phyloP scores from a whole-genome alignment of 331 rosid genomes.

The Quercus phellos region DNA sequence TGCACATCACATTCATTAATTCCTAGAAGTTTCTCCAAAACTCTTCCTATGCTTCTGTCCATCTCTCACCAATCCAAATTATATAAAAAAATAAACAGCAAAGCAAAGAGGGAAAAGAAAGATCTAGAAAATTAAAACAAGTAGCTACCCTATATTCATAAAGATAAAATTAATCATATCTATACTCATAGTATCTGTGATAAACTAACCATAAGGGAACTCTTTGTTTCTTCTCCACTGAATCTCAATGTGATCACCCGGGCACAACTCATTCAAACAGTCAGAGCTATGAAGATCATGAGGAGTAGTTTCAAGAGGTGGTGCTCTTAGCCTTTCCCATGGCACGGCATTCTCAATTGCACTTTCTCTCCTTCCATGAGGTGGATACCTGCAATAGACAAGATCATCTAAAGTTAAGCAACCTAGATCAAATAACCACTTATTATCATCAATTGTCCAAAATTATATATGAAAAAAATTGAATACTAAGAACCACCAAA shows the following conservation, averaged over 20 bases:
- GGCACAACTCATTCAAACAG: constrained; percentile 59
- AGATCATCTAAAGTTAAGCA: constrained; percentile 10
- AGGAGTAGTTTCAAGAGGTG: constrained; percentile 61
- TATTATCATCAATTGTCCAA: not conserved
- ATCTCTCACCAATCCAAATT: not conserved
- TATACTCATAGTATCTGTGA: not conserved
- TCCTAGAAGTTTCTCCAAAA: not conserved
- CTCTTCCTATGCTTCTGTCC: not conserved
- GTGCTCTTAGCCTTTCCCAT: constrained; percentile 91
- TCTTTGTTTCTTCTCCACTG: constrained; percentile 96
- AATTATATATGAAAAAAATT: not conserved
- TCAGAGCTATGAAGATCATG: constrained; percentile 81
- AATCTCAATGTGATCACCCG: constrained; percentile 86
- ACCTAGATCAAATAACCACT: constrained; percentile 14
- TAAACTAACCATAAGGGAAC: constrained; percentile 87
- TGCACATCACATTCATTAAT: not conserved
- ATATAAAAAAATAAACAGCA: not conserved
- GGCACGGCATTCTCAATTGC: constrained; percentile 58
- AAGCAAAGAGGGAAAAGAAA: not conserved
- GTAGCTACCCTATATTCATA: not conserved
- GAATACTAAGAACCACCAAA: not conserved
- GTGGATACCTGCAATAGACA: constrained; percentile 60
- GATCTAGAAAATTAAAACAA: not conserved
- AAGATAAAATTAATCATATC: not conserved
- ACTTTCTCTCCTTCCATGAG: constrained; percentile 84